Conservation (phyloP, 768 basidiomycete genomes). For the Russula foetens region DNA sequence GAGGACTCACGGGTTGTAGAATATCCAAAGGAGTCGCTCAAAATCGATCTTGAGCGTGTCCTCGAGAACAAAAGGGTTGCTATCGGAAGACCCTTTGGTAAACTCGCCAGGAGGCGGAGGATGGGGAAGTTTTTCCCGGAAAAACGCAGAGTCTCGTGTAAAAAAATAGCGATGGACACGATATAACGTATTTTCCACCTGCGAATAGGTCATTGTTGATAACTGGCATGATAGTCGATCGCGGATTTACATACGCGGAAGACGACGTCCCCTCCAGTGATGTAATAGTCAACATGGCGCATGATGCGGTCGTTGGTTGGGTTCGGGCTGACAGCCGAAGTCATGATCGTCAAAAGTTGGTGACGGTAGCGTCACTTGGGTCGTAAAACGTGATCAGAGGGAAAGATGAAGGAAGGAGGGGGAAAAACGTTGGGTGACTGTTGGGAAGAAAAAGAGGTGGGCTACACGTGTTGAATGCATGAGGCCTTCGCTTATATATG, state of each 20-base stretch:
- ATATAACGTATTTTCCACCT: slow-evolving; percentile 15
- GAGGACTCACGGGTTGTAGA: slow-evolving; percentile 28
- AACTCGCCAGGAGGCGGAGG: slow-evolving; percentile 23
- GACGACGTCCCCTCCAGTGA: slow-evolving; percentile 44
- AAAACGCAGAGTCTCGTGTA: slow-evolving; percentile 26
- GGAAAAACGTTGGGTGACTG: slow-evolving; percentile 3
- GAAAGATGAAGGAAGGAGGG: not conserved
- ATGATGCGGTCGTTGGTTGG: slow-evolving; percentile 22
- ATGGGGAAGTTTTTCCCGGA: slow-evolving; percentile 25
- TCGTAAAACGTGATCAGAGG: slow-evolving; percentile 7
- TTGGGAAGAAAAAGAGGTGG: slow-evolving; percentile 14
- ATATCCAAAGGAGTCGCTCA: slow-evolving; percentile 28
- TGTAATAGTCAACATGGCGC: slow-evolving; percentile 36
- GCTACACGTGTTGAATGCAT: slow-evolving; percentile 20
- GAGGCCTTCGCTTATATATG: slow-evolving; percentile 21
- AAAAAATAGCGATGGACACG: slow-evolving; percentile 26
- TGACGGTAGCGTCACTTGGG: slow-evolving; percentile 5
- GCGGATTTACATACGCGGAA: slow-evolving; percentile 24
- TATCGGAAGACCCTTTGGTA: slow-evolving; percentile 26
- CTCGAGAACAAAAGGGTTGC: slow-evolving; percentile 25
- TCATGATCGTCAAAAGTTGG: slow-evolving; percentile 12
- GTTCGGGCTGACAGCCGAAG: slow-evolving; percentile 10
- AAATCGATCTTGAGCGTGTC: slow-evolving; percentile 25
- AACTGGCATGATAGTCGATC: not conserved
- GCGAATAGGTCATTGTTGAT: not conserved